Conservation (phyloP, 2,329 filamentous ascomycete species). For the Penicillium sp. region DNA sequence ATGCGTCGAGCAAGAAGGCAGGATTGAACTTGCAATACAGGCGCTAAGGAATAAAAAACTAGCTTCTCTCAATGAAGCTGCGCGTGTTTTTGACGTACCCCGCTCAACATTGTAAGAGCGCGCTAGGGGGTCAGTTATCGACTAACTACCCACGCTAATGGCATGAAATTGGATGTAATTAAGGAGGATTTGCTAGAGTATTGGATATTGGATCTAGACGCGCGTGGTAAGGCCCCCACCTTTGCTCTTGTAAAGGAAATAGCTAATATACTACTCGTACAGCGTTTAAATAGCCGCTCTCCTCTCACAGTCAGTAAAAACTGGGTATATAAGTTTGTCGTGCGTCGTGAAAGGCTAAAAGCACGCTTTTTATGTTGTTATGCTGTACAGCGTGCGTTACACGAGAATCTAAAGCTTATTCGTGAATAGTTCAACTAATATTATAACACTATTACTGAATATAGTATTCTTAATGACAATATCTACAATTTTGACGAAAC, state of each 20-base stretch:
- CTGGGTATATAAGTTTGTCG: background rate
- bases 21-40: too few species aligned
- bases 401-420: background rate
- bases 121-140: background rate
- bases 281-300: background rate
- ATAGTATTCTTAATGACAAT: conserved; percentile 1
- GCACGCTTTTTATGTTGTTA: background rate
- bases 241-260: too few species aligned
- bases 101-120: conserved; percentile 1
- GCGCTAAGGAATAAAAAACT: conserved; percentile 1
- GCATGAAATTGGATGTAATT: conserved; percentile 7
- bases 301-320: background rate
- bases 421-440: background rate
- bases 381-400: background rate
- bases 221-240: too few species aligned
- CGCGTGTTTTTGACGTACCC: conserved; percentile 1
- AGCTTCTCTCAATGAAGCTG: background rate
- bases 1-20: conserved; percentile 5
- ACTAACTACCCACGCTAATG: background rate
- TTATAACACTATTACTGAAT: too few species aligned
- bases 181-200: conserved; percentile 13
- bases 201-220: conserved; percentile 13
- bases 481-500: conserved; percentile 16
- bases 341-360: background rate
- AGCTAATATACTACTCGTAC: background rate